Conservation (phyloP, 163 green algal genomes). For the Chlamydomonas reinhardtii region DNA sequence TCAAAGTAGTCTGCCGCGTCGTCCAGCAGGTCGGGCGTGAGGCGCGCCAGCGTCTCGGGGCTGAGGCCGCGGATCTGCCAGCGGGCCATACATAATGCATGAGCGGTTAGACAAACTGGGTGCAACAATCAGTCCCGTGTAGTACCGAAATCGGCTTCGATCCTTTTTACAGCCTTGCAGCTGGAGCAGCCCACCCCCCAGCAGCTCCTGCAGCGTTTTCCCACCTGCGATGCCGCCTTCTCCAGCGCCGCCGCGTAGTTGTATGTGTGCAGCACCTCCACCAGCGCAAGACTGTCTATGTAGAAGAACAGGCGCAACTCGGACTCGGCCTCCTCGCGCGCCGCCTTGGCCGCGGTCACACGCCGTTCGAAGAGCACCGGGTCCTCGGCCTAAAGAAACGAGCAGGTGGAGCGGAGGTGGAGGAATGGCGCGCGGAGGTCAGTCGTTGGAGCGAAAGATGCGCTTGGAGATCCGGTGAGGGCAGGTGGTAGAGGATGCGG, state of each 20-base stretch:
- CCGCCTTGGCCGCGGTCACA: constrained; percentile 44
- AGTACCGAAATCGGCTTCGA: too few relatives aligned
- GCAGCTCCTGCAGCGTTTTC: background rate
- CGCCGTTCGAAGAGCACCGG: constrained; percentile 38
- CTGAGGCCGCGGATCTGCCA: constrained; percentile 34
- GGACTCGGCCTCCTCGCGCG: constrained; percentile 54
- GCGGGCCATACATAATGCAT: too few relatives aligned
- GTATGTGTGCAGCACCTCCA: constrained; percentile 65
- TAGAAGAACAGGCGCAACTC: constrained; percentile 64
- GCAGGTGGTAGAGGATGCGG: too few relatives aligned
- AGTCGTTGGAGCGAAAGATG: too few relatives aligned
- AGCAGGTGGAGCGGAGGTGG: background rate
- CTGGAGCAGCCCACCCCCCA: too few relatives aligned
- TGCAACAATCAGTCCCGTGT: too few relatives aligned
- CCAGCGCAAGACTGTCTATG: constrained; percentile 52
- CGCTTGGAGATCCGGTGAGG: too few relatives aligned
- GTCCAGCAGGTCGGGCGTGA: constrained; percentile 51
- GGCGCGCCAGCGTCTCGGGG: constrained; percentile 9
- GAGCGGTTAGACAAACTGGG: too few relatives aligned
- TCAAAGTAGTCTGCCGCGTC: constrained; percentile 60
- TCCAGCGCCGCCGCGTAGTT: constrained; percentile 54
- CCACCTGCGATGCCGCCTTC: constrained; percentile 30
- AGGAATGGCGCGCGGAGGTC: too few relatives aligned
- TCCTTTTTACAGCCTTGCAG: too few relatives aligned
- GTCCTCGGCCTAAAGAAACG: constrained; percentile 47